These are phyloP conservation scores for Exophiala mesophila DNA, from an alignment of 2,329 filamentous ascomycete genomes.

Conservation along the genomic window DNA sequence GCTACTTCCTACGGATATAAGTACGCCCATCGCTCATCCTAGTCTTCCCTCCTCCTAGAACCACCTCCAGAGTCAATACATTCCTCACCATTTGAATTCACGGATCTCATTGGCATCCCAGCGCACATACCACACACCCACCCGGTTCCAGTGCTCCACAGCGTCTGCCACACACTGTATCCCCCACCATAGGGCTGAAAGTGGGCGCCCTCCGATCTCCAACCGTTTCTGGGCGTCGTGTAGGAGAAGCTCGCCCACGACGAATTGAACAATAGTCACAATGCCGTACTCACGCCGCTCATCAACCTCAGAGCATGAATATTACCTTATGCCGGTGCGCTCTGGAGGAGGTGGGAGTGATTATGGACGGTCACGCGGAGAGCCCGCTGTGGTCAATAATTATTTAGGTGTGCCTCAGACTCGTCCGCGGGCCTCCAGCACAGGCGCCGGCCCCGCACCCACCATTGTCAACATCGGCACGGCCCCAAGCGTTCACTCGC, in stretches of 20 bases:
- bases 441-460: constrained; percentile 19
- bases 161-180: no score
- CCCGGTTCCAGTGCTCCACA: no score
- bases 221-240: background rate
- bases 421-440: constrained; percentile 23
- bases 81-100: no score
- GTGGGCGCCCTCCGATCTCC: constrained; percentile 1
- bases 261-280: background rate
- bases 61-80: no score
- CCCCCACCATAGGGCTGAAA: constrained; percentile 9
- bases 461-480: constrained; percentile 21
- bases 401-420: constrained; percentile 20
- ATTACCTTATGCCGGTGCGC: constrained; percentile 22
- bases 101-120: no score
- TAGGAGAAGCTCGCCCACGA: background rate
- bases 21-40: no score
- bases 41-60: no score
- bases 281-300: constrained; percentile 18
- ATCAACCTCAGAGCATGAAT: constrained; percentile 17
- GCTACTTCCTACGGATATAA: no score
- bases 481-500: constrained; percentile 9
- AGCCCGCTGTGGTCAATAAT: constrained; percentile 21
- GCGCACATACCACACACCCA: no score
- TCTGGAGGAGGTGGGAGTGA: constrained; percentile 14
- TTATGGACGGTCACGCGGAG: constrained; percentile 16